phyloP scores from a whole-genome alignment of 2,329 filamentous ascomycete genomes.

The Cytospora chrysosperma region DNA sequence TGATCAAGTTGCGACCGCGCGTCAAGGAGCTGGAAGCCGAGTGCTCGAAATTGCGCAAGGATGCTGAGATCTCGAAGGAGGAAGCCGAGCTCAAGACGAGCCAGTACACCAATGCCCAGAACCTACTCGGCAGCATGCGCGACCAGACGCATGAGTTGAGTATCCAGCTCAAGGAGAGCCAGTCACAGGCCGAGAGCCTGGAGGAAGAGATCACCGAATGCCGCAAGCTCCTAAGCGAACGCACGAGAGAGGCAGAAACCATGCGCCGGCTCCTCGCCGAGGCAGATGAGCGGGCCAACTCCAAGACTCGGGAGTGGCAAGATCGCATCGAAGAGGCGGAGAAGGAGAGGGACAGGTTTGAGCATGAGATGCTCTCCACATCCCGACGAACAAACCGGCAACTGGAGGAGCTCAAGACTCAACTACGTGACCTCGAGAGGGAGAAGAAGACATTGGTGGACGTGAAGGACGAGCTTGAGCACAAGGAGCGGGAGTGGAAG shows the following conservation, averaged over 20 bases:
- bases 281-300: conserved; percentile 78
- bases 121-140: conserved; percentile 85
- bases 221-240: conserved; percentile 80
- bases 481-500: conserved; percentile 71
- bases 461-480: conserved; percentile 76
- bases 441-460: conserved; percentile 68
- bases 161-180: conserved; percentile 87
- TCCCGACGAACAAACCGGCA: conserved; percentile 77
- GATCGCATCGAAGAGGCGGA: conserved; percentile 83
- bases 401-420: conserved; percentile 78
- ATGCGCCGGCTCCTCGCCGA: conserved; percentile 89
- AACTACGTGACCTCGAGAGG: conserved; percentile 78
- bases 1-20: conserved; percentile 61
- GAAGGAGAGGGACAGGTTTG: conserved; percentile 90
- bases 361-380: conserved; percentile 82
- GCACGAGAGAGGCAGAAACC: conserved; percentile 88
- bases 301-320: conserved; percentile 83
- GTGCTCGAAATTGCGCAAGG: conserved; percentile 63
- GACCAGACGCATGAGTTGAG: conserved; percentile 87
- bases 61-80: conserved; percentile 68
- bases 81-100: conserved; percentile 82
- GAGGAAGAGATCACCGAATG: conserved; percentile 92
- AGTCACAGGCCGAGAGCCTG: conserved; percentile 76
- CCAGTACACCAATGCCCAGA: conserved; percentile 83
- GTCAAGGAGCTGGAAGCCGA: conserved; percentile 72